These are phyloP conservation scores for Xylaria telfairii DNA, from an alignment of 495 filamentous ascomycete genomes.

Conservation along the genomic window DNA sequence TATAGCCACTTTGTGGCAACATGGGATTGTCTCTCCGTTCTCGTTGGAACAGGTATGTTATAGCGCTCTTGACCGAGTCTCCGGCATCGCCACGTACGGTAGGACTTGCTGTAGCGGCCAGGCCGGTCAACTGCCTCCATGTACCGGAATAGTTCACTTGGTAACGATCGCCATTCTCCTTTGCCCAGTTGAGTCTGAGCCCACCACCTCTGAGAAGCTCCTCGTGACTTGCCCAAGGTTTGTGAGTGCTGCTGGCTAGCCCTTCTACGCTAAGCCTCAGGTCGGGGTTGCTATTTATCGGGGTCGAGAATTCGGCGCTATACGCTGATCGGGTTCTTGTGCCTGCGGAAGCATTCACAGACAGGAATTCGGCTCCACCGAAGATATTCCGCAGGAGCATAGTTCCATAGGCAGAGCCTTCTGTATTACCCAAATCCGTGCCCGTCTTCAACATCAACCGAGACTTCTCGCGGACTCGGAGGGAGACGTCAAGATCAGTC, in stretches of 20 bases:
- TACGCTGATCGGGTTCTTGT: conserved; percentile 90
- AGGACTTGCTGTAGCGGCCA: conserved; percentile 74
- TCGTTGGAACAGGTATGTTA: conserved; percentile 79
- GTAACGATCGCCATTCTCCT: conserved; percentile 66
- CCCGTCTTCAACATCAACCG: conserved; percentile 86
- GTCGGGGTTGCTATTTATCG: conserved; percentile 79
- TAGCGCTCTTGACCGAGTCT: conserved; percentile 85
- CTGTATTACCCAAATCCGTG: conserved; percentile 87
- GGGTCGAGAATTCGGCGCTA: conserved; percentile 79
- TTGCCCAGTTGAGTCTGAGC: conserved; percentile 75
- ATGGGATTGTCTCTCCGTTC: conserved; percentile 82
- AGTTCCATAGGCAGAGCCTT: conserved; percentile 89
- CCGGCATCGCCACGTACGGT: conserved; percentile 85
- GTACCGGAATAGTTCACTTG: conserved; percentile 78
- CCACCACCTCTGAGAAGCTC: conserved; percentile 84
- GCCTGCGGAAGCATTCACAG: conserved; percentile 80
- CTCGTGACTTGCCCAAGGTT: conserved; percentile 91
- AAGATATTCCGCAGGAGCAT: conserved; percentile 88
- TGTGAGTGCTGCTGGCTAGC: conserved; percentile 79
- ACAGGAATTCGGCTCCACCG: conserved; percentile 88
- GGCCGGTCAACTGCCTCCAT: conserved; percentile 87
- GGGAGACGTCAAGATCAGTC: conserved; percentile 78
- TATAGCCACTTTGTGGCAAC: conserved; percentile 80
- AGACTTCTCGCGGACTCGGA: conserved; percentile 78
- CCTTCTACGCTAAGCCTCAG: conserved; percentile 75